A percentile compares a stretch with the other conserved stretches of the same genome.
These are phyloP conservation scores for Tricholoma flavovirens DNA, from an alignment of 768 basidiomycete species.

Conservation along the genomic window DNA sequence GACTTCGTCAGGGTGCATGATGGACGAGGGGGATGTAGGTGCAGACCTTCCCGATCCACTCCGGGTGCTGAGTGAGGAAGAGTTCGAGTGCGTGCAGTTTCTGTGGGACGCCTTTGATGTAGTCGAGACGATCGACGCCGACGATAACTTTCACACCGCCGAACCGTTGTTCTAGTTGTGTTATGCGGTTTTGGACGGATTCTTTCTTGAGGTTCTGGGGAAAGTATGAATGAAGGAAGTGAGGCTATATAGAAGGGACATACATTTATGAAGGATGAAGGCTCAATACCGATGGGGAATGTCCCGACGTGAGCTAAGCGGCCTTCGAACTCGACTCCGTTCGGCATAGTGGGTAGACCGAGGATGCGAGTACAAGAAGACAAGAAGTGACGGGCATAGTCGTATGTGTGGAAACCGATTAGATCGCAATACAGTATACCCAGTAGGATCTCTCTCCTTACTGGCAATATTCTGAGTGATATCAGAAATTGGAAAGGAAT, in stretches of 20 bases:
- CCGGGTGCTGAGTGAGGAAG: conserved; percentile 95
- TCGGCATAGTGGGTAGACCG: conserved; percentile 93
- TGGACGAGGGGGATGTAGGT: neutral
- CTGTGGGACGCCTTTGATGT: conserved; percentile 99
- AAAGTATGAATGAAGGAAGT: conserved; percentile 5
- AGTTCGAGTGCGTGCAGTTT: conserved; percentile 95
- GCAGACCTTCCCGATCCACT: conserved; percentile 94
- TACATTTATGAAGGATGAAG: conserved; percentile 82
- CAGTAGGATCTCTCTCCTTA: conserved; percentile 94
- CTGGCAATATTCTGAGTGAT: conserved; percentile 78
- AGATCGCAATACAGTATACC: conserved; percentile 94
- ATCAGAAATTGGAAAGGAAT: conserved; percentile 2
- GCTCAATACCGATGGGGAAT: conserved; percentile 99
- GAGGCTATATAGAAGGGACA: neutral
- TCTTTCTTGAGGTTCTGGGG: conserved; percentile 71
- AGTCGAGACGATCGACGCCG: conserved; percentile 96
- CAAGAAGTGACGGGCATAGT: conserved; percentile 98
- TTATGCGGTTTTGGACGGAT: conserved; percentile 74
- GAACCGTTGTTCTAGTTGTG: conserved; percentile 83
- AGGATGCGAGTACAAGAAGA: conserved; percentile 97
- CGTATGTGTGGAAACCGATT: conserved; percentile 99
- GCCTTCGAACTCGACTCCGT: conserved; percentile 94
- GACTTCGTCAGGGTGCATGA: conserved; percentile 2
- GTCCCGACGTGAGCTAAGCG: conserved; percentile 96
- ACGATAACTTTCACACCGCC: conserved; percentile 95